phyloP scores from a whole-genome alignment of 176 grass and related monocot species.

The Phoenix roebelenii region DNA sequence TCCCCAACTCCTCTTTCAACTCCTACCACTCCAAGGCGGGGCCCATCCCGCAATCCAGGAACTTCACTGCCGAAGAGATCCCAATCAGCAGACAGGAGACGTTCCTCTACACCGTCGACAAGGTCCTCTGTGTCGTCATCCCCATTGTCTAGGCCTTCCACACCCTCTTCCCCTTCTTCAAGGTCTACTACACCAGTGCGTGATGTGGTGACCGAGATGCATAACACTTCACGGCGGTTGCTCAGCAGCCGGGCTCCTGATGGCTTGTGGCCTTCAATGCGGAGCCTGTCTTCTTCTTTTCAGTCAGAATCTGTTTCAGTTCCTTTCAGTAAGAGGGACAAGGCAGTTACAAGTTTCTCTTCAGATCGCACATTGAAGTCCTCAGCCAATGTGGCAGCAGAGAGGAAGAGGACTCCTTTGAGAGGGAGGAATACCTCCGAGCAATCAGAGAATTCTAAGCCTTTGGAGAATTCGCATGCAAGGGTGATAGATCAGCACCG shows the following conservation, averaged over 20 bases:
- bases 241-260: constrained; percentile 37
- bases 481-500: constrained; percentile 83
- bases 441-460: constrained; percentile 41
- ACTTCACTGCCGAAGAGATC: constrained; percentile 46
- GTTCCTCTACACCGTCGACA: too few relatives aligned
- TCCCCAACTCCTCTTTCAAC: constrained; percentile 15
- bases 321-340: constrained; percentile 32
- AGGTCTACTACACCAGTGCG: constrained; percentile 43
- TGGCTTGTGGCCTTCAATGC: constrained; percentile 81
- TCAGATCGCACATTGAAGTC: constrained; percentile 26
- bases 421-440: constrained; percentile 49
- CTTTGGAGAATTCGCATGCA: constrained; percentile 28
- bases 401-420: constrained; percentile 74
- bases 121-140: neutral
- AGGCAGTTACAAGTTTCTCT: constrained; percentile 8
- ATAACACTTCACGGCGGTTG: constrained; percentile 28
- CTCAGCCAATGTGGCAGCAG: constrained; percentile 13
- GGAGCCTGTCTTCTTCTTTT: constrained; percentile 64
- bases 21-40: constrained; percentile 33
- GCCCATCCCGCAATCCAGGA: constrained; percentile 43
- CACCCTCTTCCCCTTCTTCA: constrained; percentile 35
- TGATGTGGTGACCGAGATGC: constrained; percentile 36
- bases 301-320: constrained; percentile 42
- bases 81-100: constrained; percentile 60
- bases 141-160: constrained; percentile 19